Conservation (phyloP, 345 rosid genomes). For the Raphanus sativus region DNA sequence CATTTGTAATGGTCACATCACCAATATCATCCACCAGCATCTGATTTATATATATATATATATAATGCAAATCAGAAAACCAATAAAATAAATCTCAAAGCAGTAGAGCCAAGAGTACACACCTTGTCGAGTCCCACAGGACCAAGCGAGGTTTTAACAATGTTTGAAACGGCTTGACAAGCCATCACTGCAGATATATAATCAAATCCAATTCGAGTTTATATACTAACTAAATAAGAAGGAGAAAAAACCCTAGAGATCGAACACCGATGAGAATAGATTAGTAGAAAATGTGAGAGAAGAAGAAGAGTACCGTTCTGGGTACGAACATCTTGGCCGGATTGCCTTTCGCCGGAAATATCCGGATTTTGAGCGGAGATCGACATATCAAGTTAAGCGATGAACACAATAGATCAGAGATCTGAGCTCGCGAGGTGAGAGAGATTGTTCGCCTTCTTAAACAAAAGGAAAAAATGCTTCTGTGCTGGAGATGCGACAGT, state of each 20-base stretch:
- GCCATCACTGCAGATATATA: constrained; percentile 59
- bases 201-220: neutral
- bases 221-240: too few species aligned
- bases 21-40: constrained; percentile 98
- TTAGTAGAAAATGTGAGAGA: neutral
- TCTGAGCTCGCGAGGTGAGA: constrained; percentile 19
- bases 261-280: constrained; percentile 3
- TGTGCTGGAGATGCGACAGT: constrained; percentile 1
- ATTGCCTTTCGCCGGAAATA: constrained; percentile 88
- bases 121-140: constrained; percentile 99
- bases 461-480: constrained; percentile 23
- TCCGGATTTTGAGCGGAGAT: constrained; percentile 65
- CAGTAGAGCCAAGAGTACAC: neutral
- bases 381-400: constrained; percentile 47
- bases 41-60: constrained; percentile 33
- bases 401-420: constrained; percentile 36
- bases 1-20: constrained; percentile 92
- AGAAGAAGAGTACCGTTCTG: constrained; percentile 64
- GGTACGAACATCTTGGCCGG: constrained; percentile 95
- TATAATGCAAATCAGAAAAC: neutral
- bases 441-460: neutral
- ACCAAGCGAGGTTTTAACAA: constrained; percentile 92
- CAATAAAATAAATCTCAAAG: neutral
- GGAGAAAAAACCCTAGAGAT: constrained; percentile 26
- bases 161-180: constrained; percentile 94